Evolutionary conservation across 495 filamentous ascomycete genomes (phyloP).

Genomic region (Hypoxylon cercidicola): DNA sequence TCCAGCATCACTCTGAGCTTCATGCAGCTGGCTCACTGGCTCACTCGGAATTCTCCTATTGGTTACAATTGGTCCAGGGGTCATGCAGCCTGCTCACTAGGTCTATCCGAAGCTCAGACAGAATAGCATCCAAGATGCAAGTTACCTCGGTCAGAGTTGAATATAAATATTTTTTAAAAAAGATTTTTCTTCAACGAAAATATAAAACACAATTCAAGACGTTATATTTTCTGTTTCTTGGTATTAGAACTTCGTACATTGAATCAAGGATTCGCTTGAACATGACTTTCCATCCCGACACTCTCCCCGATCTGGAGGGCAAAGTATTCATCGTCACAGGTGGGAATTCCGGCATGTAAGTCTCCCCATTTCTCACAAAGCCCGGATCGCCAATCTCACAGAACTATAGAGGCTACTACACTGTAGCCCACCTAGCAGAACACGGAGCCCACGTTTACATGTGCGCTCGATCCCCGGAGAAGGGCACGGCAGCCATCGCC

Average conservation of each 20-base stretch:
- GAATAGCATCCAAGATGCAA: slow-evolving; percentile 33
- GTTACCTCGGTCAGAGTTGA: no score
- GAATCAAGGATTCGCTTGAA: slow-evolving; percentile 39
- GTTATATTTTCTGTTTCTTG: slow-evolving; percentile 33
- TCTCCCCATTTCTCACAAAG: slow-evolving; percentile 22
- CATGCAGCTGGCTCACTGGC: slow-evolving; percentile 49
- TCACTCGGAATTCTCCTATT: slow-evolving; percentile 42
- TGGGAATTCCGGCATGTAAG: slow-evolving; percentile 53
- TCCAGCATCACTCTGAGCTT: slow-evolving; percentile 19
- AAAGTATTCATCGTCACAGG: slow-evolving; percentile 45
- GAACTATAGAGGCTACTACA: slow-evolving; percentile 49
- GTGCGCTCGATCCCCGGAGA: slow-evolving; percentile 49
- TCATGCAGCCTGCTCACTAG: slow-evolving; percentile 45
- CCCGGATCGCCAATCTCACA: slow-evolving; percentile 30
- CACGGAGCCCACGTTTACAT: slow-evolving; percentile 58
- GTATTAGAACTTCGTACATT: slow-evolving; percentile 26
- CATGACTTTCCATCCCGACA: slow-evolving; percentile 57
- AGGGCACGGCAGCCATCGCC: slow-evolving; percentile 50
- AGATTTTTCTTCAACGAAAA: no score
- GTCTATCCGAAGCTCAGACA: slow-evolving; percentile 37
- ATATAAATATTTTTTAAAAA: no score
- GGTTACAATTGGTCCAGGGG: slow-evolving; percentile 29
- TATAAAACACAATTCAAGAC: slow-evolving; percentile 33
- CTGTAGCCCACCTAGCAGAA: slow-evolving; percentile 50
- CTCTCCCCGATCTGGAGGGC: slow-evolving; percentile 44